Conservation (phyloP, 1,284 basidiomycete species). For the Meira nashicola region DNA sequence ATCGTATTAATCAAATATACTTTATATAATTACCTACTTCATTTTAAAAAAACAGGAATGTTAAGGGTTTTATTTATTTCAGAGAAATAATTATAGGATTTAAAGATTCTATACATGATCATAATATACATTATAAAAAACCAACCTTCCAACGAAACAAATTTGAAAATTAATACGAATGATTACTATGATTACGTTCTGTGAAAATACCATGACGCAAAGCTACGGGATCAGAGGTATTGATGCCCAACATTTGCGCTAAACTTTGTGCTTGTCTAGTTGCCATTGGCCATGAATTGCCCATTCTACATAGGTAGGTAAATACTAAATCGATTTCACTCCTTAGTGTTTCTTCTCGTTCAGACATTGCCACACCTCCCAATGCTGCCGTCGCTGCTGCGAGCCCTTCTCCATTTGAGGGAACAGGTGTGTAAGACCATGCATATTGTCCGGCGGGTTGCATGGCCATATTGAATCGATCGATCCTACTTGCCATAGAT, state of each 20-base stretch:
- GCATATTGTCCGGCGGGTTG: background rate
- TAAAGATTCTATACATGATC: too few relatives aligned
- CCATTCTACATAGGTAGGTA: constrained; percentile 14
- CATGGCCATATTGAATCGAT: background rate
- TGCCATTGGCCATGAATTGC: constrained; percentile 14
- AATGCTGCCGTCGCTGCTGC: background rate
- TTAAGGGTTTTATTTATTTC: too few relatives aligned
- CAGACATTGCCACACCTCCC: background rate
- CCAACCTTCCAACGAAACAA: too few relatives aligned
- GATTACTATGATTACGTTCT: background rate
- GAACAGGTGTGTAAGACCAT: background rate
- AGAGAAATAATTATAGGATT: too few relatives aligned
- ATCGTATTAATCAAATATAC: too few relatives aligned
- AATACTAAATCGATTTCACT: constrained; percentile 18
- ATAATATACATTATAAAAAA: too few relatives aligned
- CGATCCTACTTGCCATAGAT: too few relatives aligned
- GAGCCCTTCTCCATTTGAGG: too few relatives aligned
- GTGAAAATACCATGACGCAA: constrained; percentile 9
- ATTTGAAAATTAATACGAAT: background rate
- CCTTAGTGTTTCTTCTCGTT: constrained; percentile 3
- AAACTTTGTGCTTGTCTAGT: background rate
- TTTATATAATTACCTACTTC: too few relatives aligned
- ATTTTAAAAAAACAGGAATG: too few relatives aligned
- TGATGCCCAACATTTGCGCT: constrained; percentile 1
- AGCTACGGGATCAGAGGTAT: background rate